phyloP scores from a whole-genome alignment of 2,329 filamentous ascomycete genomes.

The Graphium sp. region DNA sequence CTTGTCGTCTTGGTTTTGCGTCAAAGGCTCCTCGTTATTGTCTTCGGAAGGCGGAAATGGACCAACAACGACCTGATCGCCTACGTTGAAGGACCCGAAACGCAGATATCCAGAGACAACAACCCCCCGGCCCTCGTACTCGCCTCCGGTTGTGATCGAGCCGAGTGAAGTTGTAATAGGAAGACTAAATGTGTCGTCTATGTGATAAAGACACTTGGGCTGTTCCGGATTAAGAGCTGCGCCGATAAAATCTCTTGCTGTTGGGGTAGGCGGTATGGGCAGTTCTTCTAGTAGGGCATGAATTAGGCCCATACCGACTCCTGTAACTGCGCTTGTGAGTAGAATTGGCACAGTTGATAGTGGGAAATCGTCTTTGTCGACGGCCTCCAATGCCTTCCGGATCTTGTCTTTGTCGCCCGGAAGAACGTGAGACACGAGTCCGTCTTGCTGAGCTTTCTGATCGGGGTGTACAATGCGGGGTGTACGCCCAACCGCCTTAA shows the following conservation, averaged over 20 bases:
- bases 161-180: constrained; percentile 20
- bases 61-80: constrained; percentile 63
- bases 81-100: constrained; percentile 62
- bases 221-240: constrained; percentile 39
- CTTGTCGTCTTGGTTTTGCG: constrained; percentile 22
- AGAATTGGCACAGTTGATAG: constrained; percentile 60
- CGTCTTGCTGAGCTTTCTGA: constrained; percentile 26
- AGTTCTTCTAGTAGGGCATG: constrained; percentile 68
- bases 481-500: constrained; percentile 54
- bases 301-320: constrained; percentile 62
- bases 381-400: constrained; percentile 36
- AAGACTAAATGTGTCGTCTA: constrained; percentile 78
- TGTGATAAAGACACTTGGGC: constrained; percentile 58
- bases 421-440: constrained; percentile 41
- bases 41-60: constrained; percentile 51
- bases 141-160: constrained; percentile 11
- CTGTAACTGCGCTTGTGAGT: constrained; percentile 73
- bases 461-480: constrained; percentile 56
- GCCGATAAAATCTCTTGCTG: constrained; percentile 35
- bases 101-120: constrained; percentile 75
- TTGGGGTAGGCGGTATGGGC: constrained; percentile 45
- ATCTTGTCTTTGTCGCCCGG: constrained; percentile 36
- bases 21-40: constrained; percentile 16
- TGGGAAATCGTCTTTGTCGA: constrained; percentile 29
- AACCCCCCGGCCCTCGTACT: constrained; percentile 27